Evolutionary conservation across 225 moss, liverwort and hornwort species (phyloP).

Genomic region (Antitrichia curtipendula): DNA sequence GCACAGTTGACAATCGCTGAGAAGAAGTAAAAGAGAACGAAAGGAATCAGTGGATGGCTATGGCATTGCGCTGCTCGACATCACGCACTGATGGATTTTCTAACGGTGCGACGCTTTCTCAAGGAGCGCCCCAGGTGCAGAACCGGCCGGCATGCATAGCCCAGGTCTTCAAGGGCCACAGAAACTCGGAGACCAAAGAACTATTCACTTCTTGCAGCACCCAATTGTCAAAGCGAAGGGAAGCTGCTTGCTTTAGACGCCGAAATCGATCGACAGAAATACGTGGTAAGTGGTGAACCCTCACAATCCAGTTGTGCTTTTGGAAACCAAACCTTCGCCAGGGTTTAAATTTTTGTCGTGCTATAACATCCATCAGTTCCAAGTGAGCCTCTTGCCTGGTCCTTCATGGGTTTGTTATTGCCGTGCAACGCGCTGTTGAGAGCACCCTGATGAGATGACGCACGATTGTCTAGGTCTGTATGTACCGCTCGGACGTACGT

Average conservation of each 20-base stretch:
- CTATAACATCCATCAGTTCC: background rate
- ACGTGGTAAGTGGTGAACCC: slow-evolving; percentile 4
- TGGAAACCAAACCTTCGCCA: background rate
- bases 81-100: background rate
- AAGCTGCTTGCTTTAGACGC: background rate
- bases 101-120: background rate
- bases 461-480: background rate
- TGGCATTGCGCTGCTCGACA: slow-evolving; percentile 14
- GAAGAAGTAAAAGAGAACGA: background rate
- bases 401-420: background rate
- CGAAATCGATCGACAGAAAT: background rate
- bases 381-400: background rate
- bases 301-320: background rate
- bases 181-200: background rate
- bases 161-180: background rate
- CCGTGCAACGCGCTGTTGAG: background rate
- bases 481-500: background rate
- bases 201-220: background rate
- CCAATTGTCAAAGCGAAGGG: background rate
- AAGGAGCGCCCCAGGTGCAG: background rate
- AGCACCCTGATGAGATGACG: background rate
- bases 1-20: background rate
- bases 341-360: background rate
- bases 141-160: background rate
- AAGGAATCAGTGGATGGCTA: slow-evolving; percentile 1